A percentile compares a stretch with the other conserved stretches of the same genome.
Conservation (phyloP, 768 basidiomycete species). For the Tulasnella sp. region DNA sequence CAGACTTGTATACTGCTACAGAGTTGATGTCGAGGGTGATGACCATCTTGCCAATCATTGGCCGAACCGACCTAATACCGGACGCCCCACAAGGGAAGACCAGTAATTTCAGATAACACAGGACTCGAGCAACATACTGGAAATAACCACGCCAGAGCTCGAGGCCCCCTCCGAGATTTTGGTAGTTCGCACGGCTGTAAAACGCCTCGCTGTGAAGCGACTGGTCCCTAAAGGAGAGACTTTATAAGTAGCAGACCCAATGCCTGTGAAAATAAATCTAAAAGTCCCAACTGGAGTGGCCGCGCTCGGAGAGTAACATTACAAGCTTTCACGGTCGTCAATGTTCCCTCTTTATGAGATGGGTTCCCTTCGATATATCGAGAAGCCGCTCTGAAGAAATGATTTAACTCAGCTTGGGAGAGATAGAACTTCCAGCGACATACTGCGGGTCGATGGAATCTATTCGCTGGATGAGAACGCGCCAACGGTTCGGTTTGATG, state of each 20-base stretch:
- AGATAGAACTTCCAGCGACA: not conserved
- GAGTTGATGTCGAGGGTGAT: slow-evolving; percentile 77
- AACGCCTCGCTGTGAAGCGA: slow-evolving; percentile 73
- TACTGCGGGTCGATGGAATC: not conserved
- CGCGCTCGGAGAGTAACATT: slow-evolving; percentile 75
- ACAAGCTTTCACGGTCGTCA: slow-evolving; percentile 49
- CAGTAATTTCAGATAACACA: not conserved
- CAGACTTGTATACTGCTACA: slow-evolving; percentile 60
- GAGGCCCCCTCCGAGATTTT: slow-evolving; percentile 52
- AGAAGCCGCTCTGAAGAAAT: slow-evolving; percentile 50
- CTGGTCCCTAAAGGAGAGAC: slow-evolving; percentile 40
- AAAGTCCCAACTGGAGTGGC: slow-evolving; percentile 47
- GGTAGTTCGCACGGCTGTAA: slow-evolving; percentile 56
- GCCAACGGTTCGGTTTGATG: slow-evolving; percentile 56
- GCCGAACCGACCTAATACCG: slow-evolving; percentile 51
- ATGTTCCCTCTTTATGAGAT: slow-evolving; percentile 61
- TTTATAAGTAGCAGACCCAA: not conserved
- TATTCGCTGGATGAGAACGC: slow-evolving; percentile 41
- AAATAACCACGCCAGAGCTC: slow-evolving; percentile 77
- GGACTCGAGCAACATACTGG: slow-evolving; percentile 43
- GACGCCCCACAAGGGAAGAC: not conserved
- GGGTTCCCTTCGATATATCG: slow-evolving; percentile 55
- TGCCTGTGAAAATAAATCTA: not conserved
- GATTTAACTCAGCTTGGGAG: no score
- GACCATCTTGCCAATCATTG: slow-evolving; percentile 58